phyloP scores from a whole-genome alignment of 108 stramenopile genomes.

The Nitzschia sp. region DNA sequence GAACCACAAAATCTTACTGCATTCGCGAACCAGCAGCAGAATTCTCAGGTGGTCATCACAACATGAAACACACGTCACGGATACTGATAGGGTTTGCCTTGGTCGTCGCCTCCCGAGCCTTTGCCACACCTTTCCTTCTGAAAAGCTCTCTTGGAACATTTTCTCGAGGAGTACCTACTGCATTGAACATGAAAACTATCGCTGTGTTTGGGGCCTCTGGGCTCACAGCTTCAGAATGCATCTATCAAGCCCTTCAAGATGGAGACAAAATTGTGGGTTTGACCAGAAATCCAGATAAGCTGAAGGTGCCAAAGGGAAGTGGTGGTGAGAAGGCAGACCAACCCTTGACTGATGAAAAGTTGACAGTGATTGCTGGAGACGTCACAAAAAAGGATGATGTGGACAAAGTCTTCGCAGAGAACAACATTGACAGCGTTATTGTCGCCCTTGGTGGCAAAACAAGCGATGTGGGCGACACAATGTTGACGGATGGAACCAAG shows the following conservation, averaged over 20 bases:
- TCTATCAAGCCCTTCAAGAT: conserved; percentile 82
- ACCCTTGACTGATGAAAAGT: conserved; percentile 59
- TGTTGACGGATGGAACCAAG: conserved; percentile 94
- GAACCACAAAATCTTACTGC: too few relatives aligned
- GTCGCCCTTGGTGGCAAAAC: conserved; percentile 96
- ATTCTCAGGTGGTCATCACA: too few relatives aligned
- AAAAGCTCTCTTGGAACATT: too few relatives aligned
- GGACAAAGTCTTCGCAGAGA: conserved; percentile 78
- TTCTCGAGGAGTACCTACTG: conserved; percentile 6
- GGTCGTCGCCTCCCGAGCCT: too few relatives aligned
- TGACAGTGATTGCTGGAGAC: conserved; percentile 81
- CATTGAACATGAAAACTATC: conserved; percentile 55
- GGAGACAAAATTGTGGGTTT: conserved; percentile 86
- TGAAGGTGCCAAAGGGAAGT: conserved; percentile 74
- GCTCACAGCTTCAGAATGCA: conserved; percentile 80
- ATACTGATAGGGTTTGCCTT: too few relatives aligned
- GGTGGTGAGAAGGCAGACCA: conserved; percentile 79
- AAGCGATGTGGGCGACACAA: conserved; percentile 89
- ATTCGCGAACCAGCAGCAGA: too few relatives aligned
- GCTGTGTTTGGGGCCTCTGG: conserved; percentile 92
- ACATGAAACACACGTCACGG: too few relatives aligned
- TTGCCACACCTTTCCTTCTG: too few relatives aligned
- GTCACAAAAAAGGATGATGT: conserved; percentile 86
- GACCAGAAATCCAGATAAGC: conserved; percentile 77
- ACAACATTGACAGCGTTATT: conserved; percentile 85